Evolutionary conservation across 1,284 basidiomycete genomes (phyloP).

Genomic region (Flammula alnicola): DNA sequence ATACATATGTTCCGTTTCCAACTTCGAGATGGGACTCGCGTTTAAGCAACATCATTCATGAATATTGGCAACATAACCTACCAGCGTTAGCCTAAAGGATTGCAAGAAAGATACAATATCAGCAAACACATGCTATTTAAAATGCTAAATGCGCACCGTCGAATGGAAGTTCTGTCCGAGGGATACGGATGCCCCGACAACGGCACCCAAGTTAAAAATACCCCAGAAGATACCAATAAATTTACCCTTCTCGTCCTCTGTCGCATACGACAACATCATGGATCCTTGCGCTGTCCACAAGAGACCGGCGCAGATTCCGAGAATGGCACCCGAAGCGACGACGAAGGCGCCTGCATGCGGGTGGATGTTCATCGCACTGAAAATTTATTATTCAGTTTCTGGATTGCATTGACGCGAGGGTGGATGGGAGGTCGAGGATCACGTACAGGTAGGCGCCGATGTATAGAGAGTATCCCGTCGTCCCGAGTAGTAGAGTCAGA

Average conservation of each 20-base stretch:
- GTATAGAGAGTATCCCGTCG: constrained; percentile 73
- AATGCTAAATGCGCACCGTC: constrained; percentile 34
- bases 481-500: constrained; percentile 73
- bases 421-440: background rate
- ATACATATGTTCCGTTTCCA: constrained; percentile 59
- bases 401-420: too few species aligned
- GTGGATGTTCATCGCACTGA: constrained; percentile 71
- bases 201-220: constrained; percentile 76
- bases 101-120: background rate
- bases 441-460: constrained; percentile 74
- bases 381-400: too few species aligned
- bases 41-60: too few species aligned
- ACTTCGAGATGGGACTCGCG: constrained; percentile 21
- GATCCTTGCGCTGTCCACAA: constrained; percentile 89
- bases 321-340: constrained; percentile 77
- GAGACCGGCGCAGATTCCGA: constrained; percentile 83
- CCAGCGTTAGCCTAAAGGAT: constrained; percentile 21
- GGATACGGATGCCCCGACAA: constrained; percentile 70
- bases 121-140: background rate
- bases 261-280: constrained; percentile 84
- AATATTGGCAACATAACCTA: too few species aligned
- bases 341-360: constrained; percentile 64
- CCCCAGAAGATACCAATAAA: constrained; percentile 82
- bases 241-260: constrained; percentile 75
- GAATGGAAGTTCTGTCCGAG: constrained; percentile 61